Base-by-base conservation (phyloP, 78 protist genomes). In the Isochrysis galbana region DNA sequence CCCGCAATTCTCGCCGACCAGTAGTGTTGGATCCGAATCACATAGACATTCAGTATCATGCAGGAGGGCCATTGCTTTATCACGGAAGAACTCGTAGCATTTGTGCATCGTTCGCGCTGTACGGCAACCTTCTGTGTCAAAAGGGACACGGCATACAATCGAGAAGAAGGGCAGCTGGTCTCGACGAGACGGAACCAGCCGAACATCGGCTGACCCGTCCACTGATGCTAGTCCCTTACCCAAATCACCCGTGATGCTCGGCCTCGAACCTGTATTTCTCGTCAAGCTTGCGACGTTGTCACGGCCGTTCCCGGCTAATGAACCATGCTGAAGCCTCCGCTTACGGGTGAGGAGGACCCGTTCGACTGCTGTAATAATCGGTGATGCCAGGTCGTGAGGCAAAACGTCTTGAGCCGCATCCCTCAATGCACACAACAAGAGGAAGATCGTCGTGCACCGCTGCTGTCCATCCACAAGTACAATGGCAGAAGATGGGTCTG, bases 381-480 rank as follows among this genome's bases (percentile, higher is more conserved):
- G n/a, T n/a, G n/a, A n/a, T n/a, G n/a, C n/a, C n/a, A n/a, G n/a
- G n/a, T n/a, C n/a, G n/a, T n/a, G n/a, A n/a, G n/a, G n/a, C n/a
- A n/a, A n/a, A n/a, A n/a, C n/a, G n/a, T n/a, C n/a, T n/a, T n/a
- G n/a, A 21, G 80, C 80, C 17, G 41, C 80, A 41, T 70, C 80
- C 32, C 80, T 36, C 80, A 70, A 36, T 21, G 80, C 80, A 2
- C 29, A 2, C 39, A 70, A 41, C 21, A 70, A 41, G 45, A 70
- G 80, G 45, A n/a, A 5, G 42, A 70, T 5, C 80, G 80, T 70
- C 17, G 39, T 70, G 32, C 32, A 17, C 41, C 80, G 80, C 80
- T 70, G 80, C 80, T 70, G 80, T 17, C 80, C 80, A 17, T 70
- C 80, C n/a, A n/a, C n/a, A 41, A 70, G 42, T 41, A 70, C 80